Base-by-base conservation (phyloP, 192 early-diverging fungal genomes). In the Podila epigama region DNA sequence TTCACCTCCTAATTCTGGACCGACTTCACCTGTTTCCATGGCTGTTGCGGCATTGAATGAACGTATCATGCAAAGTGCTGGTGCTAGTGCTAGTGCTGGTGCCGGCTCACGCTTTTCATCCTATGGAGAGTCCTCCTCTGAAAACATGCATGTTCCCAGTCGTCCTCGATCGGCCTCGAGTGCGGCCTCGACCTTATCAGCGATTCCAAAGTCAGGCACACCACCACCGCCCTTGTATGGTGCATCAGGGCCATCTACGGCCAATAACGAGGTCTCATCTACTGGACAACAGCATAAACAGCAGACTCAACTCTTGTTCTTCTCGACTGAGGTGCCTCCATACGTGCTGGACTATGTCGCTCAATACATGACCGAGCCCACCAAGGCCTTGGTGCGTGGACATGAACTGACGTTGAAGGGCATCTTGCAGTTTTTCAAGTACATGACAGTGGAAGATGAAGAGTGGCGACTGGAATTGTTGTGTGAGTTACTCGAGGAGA, bases 371-470 rank as follows among this genome's bases (percentile, higher is more conserved):
- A 77, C 54, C 0, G 66, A 77, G 28, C 73, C 73, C n/a, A 77
- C 73, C 29, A 77, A 77, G 15, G 73, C 66, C 0, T 60, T 77
- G 6, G 73, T 77, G 31, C 67, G 68, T 36, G 73, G 73, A 5
- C 73, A 77, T n/a, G 73, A 77, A 20, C 5, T 68, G 59, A 66
- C 73, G 1, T 35, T 77, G 33, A 77, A 77, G 48, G 73, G 73
- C 5, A 77, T 68, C 20, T 32, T 77, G 31, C 73, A 77, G 31
- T 77, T 68, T 18, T 77, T 77, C 61, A 77, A 77, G 40, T 77
- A 77, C 56, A 57, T 77, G 60, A 68, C 73, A 3, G 56, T 68
- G 11, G 73, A 77, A 11, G 66, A 77, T 32, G 73, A 68, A 22
- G 66, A 64, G 15, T 77, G 73, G 73, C 65, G 66, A 10, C 39